Evolutionary conservation across 2,329 filamentous ascomycete genomes (phyloP), one percentile per base, ranked within the genome.

Genomic region (Fusarium acutatum): DNA sequence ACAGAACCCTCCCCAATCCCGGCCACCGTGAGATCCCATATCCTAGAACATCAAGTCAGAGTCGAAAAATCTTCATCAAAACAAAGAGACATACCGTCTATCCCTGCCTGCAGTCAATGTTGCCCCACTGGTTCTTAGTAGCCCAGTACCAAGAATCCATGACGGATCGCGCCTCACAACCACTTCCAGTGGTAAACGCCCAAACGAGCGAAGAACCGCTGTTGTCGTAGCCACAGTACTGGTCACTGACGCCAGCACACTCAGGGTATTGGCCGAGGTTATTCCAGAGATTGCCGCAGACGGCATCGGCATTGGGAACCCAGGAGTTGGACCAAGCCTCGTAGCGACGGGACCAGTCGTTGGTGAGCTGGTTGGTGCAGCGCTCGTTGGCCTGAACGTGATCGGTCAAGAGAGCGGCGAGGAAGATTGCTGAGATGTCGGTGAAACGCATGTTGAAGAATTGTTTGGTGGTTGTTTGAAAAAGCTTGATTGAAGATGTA

Each of bases 31-130:
- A 9, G 3, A 17, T 12, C 26, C 4, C 9, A 17, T 17, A 2
- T 6, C 20, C 44, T 47, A 24, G n/a, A 13, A 18, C 0, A 5
- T 4, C 15, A 30, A 52, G 10, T 47, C 8, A 52, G 49, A 20
- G 1, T 20, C 13, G 0, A 8, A 1, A 37, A 35, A 5, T 6
- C 7, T 17, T 20, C 13, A 10, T 12, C 14, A 5, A 3, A 2
- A 6, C 4, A 0, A 3, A 26, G 4, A 12, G 2, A 13, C 49
- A 17, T 9, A 53, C 50, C 32, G 0, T 3, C 10, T 53, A 28
- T n/a, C 50, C 50, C 1, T 38, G 24, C 12, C 50, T 26, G 11
- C 50, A 53, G 1, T 53, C 34, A n/a, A 53, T 53, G 32, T 53
- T 53, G 6, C 50, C 50, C 50, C 50, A 53, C 24, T 40, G 20